These are phyloP conservation scores for Xylariaceae sp. DNA, from an alignment of 2,329 filamentous ascomycete genomes.

Conservation along the genomic window DNA sequence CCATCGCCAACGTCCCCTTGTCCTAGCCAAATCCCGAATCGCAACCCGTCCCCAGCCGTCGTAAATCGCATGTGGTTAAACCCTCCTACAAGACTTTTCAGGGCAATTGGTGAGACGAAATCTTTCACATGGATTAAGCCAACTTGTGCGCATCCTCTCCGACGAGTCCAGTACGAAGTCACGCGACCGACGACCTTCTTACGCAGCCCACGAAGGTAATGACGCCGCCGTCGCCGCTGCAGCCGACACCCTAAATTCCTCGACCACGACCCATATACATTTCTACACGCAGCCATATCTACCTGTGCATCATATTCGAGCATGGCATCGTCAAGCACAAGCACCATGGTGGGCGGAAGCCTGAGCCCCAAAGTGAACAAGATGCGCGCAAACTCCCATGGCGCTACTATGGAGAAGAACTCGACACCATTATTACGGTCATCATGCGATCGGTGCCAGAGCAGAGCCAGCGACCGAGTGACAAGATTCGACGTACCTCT, in stretches of 20 bases:
- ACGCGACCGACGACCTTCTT: not conserved
- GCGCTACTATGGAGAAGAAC: conserved; percentile 5
- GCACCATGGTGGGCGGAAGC: conserved; percentile 14
- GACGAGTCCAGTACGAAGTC: not conserved
- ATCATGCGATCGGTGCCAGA: conserved; percentile 10
- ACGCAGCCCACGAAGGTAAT: not conserved
- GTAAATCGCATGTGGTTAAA: too few species aligned
- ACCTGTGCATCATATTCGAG: not conserved
- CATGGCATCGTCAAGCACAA: conserved; percentile 3
- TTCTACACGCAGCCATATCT: not conserved
- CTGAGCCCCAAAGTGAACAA: conserved; percentile 20
- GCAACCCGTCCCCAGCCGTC: too few species aligned
- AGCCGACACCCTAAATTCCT: not conserved
- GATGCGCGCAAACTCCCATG: conserved; percentile 6
- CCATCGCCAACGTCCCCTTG: too few species aligned
- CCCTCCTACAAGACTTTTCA: too few species aligned
- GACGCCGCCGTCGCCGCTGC: not conserved
- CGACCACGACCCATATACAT: not conserved
- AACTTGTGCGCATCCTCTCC: not conserved
- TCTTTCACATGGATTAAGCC: too few species aligned
- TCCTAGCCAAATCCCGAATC: too few species aligned
- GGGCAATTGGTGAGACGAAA: too few species aligned
- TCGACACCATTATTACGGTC: conserved; percentile 3
- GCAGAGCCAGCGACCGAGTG: conserved; percentile 7
- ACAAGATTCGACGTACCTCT: conserved; percentile 25